Evolutionary conservation across 768 basidiomycete genomes (phyloP).

Genomic region (Astraeus odoratus): DNA sequence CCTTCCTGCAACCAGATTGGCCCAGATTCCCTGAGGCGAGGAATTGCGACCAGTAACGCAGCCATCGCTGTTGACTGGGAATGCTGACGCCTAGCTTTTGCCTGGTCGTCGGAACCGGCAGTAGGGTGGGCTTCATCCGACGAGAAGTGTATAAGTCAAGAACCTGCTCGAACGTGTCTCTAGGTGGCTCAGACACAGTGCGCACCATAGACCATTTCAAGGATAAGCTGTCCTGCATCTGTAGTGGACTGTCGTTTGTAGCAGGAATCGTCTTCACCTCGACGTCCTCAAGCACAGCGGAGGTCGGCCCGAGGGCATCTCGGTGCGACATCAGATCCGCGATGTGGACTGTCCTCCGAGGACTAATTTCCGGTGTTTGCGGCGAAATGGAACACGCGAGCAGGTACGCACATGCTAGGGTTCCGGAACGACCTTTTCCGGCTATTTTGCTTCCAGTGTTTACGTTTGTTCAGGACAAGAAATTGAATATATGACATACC

Average conservation of each 20-base stretch:
- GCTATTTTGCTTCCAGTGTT: slow-evolving; percentile 32
- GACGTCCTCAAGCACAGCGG: background rate
- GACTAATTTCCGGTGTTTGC: slow-evolving; percentile 29
- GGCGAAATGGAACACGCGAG: slow-evolving; percentile 47
- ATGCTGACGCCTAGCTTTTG: slow-evolving; percentile 64
- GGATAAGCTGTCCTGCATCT: background rate
- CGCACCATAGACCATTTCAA: background rate
- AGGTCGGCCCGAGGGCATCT: slow-evolving; percentile 8
- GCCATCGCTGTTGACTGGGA: slow-evolving; percentile 72
- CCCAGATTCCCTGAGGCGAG: slow-evolving; percentile 45
- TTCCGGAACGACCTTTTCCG: slow-evolving; percentile 82
- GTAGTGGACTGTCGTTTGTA: background rate
- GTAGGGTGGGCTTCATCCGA: slow-evolving; percentile 47
- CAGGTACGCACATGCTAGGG: slow-evolving; percentile 77
- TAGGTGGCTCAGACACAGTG: slow-evolving; percentile 11
- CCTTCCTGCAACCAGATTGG: slow-evolving; percentile 26
- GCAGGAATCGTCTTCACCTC: background rate
- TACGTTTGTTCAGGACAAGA: slow-evolving; percentile 2
- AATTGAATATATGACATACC: slow-evolving; percentile 32
- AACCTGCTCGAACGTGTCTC: slow-evolving; percentile 44
- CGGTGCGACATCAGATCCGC: slow-evolving; percentile 11
- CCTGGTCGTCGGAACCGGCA: slow-evolving; percentile 24
- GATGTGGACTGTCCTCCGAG: slow-evolving; percentile 22
- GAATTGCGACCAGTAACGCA: slow-evolving; percentile 72
- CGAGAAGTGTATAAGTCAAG: slow-evolving; percentile 64